Evolutionary conservation across 495 filamentous ascomycete species (phyloP), one percentile per base, ranked within the genome.

Genomic region (Xylaria grammica): DNA sequence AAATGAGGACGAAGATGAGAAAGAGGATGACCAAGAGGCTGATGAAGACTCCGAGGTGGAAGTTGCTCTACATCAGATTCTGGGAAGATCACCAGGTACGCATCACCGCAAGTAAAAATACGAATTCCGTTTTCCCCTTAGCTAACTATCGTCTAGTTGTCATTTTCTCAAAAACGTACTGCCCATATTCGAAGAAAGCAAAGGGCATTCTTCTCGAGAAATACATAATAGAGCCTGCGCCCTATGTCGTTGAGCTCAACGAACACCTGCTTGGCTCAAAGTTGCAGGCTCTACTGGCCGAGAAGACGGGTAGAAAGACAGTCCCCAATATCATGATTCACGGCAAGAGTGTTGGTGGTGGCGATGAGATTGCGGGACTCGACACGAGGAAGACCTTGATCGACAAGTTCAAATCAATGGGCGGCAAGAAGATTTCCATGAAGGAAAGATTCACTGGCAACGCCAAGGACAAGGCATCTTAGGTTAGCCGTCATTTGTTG

Each of bases 91-190:
- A 27, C 92, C 93, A 60, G 87, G 92, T 94, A 86, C 68, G 86
- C 24, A 32, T 24, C 22, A 13, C 3, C 44, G 15, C 24, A n/a
- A 24, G 30, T 13, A 42, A 2, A n/a, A 15, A 22, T 24, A 27
- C 30, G n/a, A n/a, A n/a, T 15, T 17, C 44, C 40, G 42, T 20
- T 24, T 42, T 11, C 5, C 0, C 3, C 6, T n/a, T 27, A 0
- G 26, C 64, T 69, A 48, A 69, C 49, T 70, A 69, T 52, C 15
- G 19, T n/a, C 32, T 70, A 93, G 91, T 97, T 53, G 91, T 97
- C 70, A 91, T 99, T 56, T 97, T 98, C 81, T 96, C 92, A 59
- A 98, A 98, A 76, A 87, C 90, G 1, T 96, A 92, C 77, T 99
- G 95, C 77, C 92, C 90, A 0, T 88, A 86, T 79, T 97, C 93